Base-by-base conservation (phyloP, 139 green algal species). In the Tetradesmus lagerheimii region DNA sequence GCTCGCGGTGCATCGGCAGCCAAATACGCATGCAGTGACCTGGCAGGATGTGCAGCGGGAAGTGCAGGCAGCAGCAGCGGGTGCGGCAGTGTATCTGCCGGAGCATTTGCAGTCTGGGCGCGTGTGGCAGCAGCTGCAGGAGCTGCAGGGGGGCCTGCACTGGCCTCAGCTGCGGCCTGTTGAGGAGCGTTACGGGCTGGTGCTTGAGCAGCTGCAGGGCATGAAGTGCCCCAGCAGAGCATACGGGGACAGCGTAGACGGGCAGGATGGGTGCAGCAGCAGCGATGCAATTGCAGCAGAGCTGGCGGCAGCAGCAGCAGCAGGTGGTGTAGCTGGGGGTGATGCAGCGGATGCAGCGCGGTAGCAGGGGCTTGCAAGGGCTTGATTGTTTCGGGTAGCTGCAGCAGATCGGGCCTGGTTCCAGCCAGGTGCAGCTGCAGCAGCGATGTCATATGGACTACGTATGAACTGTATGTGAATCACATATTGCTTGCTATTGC, bases 1-100 rank as follows among this genome's bases (percentile, higher is more conserved):
- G 50, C 94, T 99, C 90, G 90, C 97, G 14, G 27, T 97, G 20
- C 97, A 99, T 92, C 92, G 98, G 38, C 77, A 87, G 57, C 87
- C 87, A 37, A 91, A 91, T 78, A 53, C 5, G 3, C 87, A 91
- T 31, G 64, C 27, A 35, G 9, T 87, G 27, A 64, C 18, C 38
- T 88, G 83, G 83, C 62, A 88, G 38, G 62, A 88, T 41, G 31
- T 80, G 27, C 83, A 66, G 37, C 18, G 41, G 25, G 35, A 57
- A 20, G 47, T 76, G 14, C 18, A 29, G n/a, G 29, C 15, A n/a
- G 47, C n/a, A 9, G 45, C 41, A 12, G 38, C 18, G 29, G 84
- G 35, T 35, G 27, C 43, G 18, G 66, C 25, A 27, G 71, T 15
- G 15, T 57, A 41, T n/a, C 77, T 84, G 86, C 43, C 71, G 31